Evolutionary conservation across 345 rosid genomes (phyloP).

Genomic region (Acer saccharum): DNA sequence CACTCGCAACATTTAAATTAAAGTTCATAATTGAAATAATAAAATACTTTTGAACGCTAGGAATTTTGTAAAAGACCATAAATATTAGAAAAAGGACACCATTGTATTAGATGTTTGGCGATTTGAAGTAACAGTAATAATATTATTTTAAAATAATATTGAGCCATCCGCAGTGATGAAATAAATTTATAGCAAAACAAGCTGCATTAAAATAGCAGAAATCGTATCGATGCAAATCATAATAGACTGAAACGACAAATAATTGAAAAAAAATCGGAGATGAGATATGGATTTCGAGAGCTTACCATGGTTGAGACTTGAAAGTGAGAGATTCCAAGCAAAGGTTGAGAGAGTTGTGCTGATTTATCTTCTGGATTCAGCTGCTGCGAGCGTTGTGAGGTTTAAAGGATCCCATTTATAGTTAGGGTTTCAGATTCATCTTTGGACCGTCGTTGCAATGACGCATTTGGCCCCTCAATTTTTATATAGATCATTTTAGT

Average conservation of each 20-base stretch:
- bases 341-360: neutral
- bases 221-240: no score
- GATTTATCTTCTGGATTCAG: neutral
- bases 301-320: conserved; percentile 12
- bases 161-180: no score
- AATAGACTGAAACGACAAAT: neutral
- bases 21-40: no score
- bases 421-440: conserved; percentile 19
- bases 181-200: no score
- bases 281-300: neutral
- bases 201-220: no score
- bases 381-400: neutral
- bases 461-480: conserved; percentile 10
- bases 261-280: neutral
- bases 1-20: no score
- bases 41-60: no score
- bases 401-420: neutral
- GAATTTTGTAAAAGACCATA: no score
- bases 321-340: neutral
- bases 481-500: no score
- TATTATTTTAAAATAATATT: neutral
- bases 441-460: neutral
- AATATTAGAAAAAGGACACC: no score
- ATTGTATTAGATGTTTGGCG: no score
- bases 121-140: neutral